Percentiles rank a stretch among this genome's conserved stretches.
These are phyloP conservation scores for Ogataea pini DNA, from an alignment of 805 yeast genomes.

Conservation along the genomic window DNA sequence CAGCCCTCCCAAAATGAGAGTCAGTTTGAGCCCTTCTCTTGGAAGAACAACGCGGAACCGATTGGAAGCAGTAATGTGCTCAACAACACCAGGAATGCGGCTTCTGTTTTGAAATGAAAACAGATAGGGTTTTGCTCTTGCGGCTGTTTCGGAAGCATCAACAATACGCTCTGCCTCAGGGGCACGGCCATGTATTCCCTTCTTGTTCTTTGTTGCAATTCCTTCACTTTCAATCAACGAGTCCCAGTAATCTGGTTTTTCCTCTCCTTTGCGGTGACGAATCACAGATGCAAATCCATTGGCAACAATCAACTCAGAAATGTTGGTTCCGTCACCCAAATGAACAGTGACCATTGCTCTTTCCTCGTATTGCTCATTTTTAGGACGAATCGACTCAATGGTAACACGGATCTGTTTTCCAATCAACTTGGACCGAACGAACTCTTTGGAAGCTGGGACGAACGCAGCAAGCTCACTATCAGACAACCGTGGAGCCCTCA, in stretches of 20 bases:
- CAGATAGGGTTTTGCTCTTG: conserved; percentile 73
- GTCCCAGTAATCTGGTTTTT: conserved; percentile 78
- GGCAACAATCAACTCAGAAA: conserved; percentile 59
- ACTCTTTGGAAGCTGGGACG: conserved; percentile 71
- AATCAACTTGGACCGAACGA: conserved; percentile 62
- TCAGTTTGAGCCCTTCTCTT: conserved; percentile 67
- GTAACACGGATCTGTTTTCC: conserved; percentile 67
- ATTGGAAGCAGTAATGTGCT: conserved; percentile 66
- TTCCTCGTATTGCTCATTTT: conserved; percentile 60
- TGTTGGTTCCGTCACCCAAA: conserved; percentile 51
- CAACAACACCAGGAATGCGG: conserved; percentile 68
- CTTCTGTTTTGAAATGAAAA: conserved; percentile 68
- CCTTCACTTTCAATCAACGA: conserved; percentile 68
- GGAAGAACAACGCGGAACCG: conserved; percentile 69
- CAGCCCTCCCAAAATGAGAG: conserved; percentile 76
- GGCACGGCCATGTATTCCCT: conserved; percentile 64
- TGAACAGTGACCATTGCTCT: conserved; percentile 64
- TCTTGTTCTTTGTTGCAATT: conserved; percentile 53
- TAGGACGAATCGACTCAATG: conserved; percentile 65
- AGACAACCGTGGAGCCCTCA: conserved; percentile 69
- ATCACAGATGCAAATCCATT: conserved; percentile 78
- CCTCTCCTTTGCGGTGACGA: conserved; percentile 71
- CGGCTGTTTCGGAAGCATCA: conserved; percentile 75
- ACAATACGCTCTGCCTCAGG: conserved; percentile 62
- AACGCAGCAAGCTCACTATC: conserved; percentile 59